These are phyloP conservation scores for Grosmannia clavigera DNA, from an alignment of 2,329 filamentous ascomycete species.

Conservation along the genomic window DNA sequence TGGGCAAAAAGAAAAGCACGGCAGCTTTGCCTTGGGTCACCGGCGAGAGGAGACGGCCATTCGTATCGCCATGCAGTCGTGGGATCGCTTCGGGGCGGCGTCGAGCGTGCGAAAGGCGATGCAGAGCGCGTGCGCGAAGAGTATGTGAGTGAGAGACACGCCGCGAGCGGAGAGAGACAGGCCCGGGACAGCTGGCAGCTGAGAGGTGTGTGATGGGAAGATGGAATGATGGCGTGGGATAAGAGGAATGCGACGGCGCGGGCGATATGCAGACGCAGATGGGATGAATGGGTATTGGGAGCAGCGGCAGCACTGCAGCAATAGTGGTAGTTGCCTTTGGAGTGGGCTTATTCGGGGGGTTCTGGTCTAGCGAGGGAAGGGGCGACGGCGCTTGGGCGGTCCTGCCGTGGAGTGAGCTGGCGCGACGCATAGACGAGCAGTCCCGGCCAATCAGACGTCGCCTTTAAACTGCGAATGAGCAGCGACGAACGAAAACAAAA, in stretches of 20 bases:
- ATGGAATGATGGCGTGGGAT: conserved; percentile 4
- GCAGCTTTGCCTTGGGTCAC: neutral
- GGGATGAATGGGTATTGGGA: neutral
- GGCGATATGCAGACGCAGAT: conserved; percentile 1
- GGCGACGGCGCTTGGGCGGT: neutral
- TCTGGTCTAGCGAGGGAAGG: neutral
- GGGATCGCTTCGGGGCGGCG: neutral
- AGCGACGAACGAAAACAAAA: neutral
- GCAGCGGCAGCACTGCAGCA: neutral
- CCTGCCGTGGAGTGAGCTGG: neutral
- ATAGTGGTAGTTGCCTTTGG: neutral
- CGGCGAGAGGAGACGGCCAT: neutral
- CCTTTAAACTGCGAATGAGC: neutral
- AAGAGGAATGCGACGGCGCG: conserved; percentile 5
- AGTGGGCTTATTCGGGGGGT: neutral
- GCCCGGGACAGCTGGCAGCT: neutral
- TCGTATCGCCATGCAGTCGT: neutral
- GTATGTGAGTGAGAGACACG: neutral
- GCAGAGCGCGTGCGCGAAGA: neutral
- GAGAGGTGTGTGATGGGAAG: neutral
- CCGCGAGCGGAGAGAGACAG: neutral
- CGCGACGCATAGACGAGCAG: neutral
- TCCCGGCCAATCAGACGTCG: neutral
- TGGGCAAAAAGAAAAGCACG: neutral
- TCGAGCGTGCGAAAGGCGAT: neutral